These are phyloP conservation scores for Dioscorea alata DNA, from an alignment of 106 monocot species.

Conservation along the genomic window DNA sequence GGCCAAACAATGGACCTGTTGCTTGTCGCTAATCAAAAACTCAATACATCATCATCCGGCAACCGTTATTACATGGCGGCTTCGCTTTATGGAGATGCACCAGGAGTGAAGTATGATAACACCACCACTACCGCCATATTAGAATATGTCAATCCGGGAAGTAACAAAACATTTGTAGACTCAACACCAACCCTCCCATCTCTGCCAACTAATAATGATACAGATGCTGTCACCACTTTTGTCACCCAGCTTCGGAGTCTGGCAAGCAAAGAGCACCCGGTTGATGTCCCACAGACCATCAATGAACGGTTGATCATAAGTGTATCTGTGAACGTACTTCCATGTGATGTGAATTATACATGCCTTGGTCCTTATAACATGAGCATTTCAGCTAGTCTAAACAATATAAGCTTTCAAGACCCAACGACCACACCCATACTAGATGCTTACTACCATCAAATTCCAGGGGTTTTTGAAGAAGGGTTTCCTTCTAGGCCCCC, in stretches of 20 bases:
- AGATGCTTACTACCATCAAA: conserved; percentile 26
- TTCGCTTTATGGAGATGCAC: no score
- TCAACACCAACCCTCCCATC: conserved; percentile 1
- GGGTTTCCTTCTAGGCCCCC: conserved; percentile 36
- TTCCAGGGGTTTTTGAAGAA: conserved; percentile 12
- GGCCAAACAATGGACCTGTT: conserved; percentile 59
- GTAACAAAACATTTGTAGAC: no score
- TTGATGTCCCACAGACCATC: conserved; percentile 26
- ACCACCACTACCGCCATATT: conserved; percentile 37
- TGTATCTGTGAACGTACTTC: conserved; percentile 22
- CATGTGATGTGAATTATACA: neutral
- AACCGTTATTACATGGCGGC: conserved; percentile 21
- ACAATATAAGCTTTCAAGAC: conserved; percentile 36
- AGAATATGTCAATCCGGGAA: conserved; percentile 15
- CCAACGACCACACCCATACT: conserved; percentile 23
- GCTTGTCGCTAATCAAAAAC: conserved; percentile 25
- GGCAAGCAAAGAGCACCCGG: conserved; percentile 18
- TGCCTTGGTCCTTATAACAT: neutral
- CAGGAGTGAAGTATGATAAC: conserved; percentile 6
- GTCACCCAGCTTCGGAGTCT: conserved; percentile 25
- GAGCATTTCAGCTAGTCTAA: conserved; percentile 26
- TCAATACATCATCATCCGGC: conserved; percentile 6
- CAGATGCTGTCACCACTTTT: conserved; percentile 24
- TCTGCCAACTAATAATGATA: conserved; percentile 32
- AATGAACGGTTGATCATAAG: conserved; percentile 27